Base-by-base conservation (phyloP, 192 early-diverging fungal species). In the Entomortierella lignicola region DNA sequence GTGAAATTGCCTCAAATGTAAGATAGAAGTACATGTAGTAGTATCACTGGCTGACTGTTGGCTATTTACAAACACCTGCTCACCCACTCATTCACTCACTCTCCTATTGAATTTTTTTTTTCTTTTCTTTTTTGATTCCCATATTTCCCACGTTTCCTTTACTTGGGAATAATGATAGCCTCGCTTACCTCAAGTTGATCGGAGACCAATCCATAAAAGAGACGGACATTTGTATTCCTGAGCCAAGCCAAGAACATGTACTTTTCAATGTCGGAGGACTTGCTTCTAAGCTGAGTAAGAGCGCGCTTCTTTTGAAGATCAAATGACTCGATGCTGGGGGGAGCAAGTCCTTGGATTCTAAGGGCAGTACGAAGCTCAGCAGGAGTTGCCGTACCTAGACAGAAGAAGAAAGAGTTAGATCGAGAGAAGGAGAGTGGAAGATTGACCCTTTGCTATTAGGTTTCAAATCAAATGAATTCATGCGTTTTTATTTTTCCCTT, bases 241-340 rank as follows among this genome's bases (percentile, higher is more conserved):
- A 98, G 85, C 83, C 92, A 89, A 54, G 92, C 89, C 75, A 98
- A 83, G 82, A 94, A 97, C 42, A 91, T 87, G 80, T 95, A 95
- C 81, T 95, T 94, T 55, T 96, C 93, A 43, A 98, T 81, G 15
- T 89, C 73, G 6, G 88, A 85, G 21, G 86, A 69, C 83, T 93
- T 90, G 74, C 86, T 80, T 43, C 89, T 82, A 26, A 98, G 81
- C 82, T 92, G 90, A 44, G 85, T 79, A 18, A 93, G 71, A 3
- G 92, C 92, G 58, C 94, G 93, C 41, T 86, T 85, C 65, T 92
- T 91, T 81, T 98, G 95, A 13, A 77, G 74, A 3, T 90, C 87
- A 55, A 93, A 84, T 59, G 80, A 88, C 84, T 96, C 95, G 63
- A 94, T 86, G 32, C 85, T 88, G 34, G 88, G 70, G 10, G 96